A percentile compares a stretch with the other conserved stretches of the same genome.
These are phyloP conservation scores for Talaromyces marneffei DNA, from an alignment of 2,329 filamentous ascomycete species.

Conservation along the genomic window DNA sequence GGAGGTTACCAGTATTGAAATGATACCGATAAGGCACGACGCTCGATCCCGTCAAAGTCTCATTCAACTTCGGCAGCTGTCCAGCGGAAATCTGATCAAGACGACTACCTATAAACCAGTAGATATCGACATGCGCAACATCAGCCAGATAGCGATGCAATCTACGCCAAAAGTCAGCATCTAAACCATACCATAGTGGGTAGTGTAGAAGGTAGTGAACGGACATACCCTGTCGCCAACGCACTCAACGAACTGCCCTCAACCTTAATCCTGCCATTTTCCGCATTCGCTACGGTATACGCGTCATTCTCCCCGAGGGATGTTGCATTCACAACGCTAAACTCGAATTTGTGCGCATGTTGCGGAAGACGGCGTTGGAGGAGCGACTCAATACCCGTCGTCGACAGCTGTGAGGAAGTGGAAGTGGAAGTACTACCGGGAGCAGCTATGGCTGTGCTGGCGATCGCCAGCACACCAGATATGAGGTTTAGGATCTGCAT, in stretches of 20 bases:
- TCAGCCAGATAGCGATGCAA: constrained; percentile 40
- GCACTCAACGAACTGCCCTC: constrained; percentile 32
- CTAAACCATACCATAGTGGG: neutral
- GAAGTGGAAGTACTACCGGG: neutral
- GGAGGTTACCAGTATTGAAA: constrained; percentile 43
- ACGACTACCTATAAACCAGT: constrained; percentile 44
- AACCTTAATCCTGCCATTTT: constrained; percentile 27
- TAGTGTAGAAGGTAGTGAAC: neutral
- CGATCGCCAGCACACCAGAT: neutral
- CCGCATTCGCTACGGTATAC: constrained; percentile 18
- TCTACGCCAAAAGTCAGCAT: constrained; percentile 17
- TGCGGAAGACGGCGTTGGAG: constrained; percentile 22
- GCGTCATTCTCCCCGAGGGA: constrained; percentile 17
- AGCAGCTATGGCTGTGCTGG: neutral
- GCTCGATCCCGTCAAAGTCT: constrained; percentile 36
- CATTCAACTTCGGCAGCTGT: constrained; percentile 25
- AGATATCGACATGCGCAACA: constrained; percentile 41
- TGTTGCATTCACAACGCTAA: constrained; percentile 16
- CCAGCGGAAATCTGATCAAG: constrained; percentile 29
- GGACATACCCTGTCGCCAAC: constrained; percentile 28
- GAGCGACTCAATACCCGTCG: constrained; percentile 21
- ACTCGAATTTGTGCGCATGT: constrained; percentile 20
- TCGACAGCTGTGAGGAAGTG: constrained; percentile 11
- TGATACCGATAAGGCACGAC: constrained; percentile 46
- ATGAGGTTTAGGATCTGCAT: neutral